Conservation (phyloP, 1,284 basidiomycete species). For the Ceratobasidium theobromae region DNA sequence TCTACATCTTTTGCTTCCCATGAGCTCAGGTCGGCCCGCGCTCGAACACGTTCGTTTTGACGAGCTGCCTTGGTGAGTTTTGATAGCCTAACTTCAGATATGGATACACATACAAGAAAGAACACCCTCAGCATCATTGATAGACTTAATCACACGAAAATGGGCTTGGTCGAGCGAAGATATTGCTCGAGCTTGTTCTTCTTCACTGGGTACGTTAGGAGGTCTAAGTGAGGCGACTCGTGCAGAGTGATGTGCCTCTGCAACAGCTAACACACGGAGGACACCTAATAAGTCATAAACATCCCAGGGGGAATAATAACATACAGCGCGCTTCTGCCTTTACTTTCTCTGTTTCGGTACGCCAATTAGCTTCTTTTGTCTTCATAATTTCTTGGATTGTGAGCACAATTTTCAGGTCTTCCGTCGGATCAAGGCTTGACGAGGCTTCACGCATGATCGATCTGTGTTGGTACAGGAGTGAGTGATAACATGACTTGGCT, state of each 20-base stretch:
- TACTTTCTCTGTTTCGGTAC: not conserved
- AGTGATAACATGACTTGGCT: not conserved
- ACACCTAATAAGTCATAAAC: too few species aligned
- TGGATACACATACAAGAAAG: constrained; percentile 3
- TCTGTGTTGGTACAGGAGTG: not conserved
- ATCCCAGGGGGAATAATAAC: not conserved
- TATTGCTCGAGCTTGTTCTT: constrained; percentile 33
- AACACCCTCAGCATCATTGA: constrained; percentile 33
- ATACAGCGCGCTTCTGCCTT: constrained; percentile 7
- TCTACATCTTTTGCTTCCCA: constrained; percentile 35
- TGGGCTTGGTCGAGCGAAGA: constrained; percentile 31
- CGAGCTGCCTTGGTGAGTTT: constrained; percentile 22
- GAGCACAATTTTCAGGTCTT: constrained; percentile 11
- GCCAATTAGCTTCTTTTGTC: constrained; percentile 12
- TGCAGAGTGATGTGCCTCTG: constrained; percentile 16
- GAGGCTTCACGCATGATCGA: constrained; percentile 23
- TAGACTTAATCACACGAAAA: constrained; percentile 34
- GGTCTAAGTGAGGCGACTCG: constrained; percentile 31
- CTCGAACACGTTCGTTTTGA: constrained; percentile 25
- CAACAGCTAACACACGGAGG: not conserved
- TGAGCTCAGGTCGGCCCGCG: constrained; percentile 4
- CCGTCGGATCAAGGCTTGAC: constrained; percentile 1
- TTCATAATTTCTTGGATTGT: constrained; percentile 27
- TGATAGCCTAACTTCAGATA: constrained; percentile 1
- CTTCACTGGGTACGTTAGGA: constrained; percentile 29